Evolutionary conservation across 495 filamentous ascomycete species (phyloP).

Genomic region (Penicillium diatomitis): DNA sequence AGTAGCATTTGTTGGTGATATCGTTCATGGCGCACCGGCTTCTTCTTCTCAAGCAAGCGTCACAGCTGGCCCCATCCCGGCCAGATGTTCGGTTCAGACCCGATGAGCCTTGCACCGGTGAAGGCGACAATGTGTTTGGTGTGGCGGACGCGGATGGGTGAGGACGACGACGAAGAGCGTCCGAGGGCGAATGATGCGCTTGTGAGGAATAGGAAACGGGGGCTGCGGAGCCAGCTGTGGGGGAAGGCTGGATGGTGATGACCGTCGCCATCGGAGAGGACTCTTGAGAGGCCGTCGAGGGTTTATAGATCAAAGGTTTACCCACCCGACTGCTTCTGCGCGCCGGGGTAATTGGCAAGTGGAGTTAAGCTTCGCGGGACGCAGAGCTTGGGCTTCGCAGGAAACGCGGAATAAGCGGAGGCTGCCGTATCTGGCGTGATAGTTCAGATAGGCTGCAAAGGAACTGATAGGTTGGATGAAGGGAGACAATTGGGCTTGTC

Average conservation of each 20-base stretch:
- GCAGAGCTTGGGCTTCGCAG: not conserved
- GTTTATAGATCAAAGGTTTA: not conserved
- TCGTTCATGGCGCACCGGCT: slow-evolving; percentile 83
- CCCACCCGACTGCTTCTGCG: too few relatives aligned
- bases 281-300: not conserved
- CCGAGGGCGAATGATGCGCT: slow-evolving; percentile 15
- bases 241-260: slow-evolving; percentile 38
- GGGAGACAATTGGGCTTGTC: slow-evolving; percentile 3
- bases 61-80: slow-evolving; percentile 51
- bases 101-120: slow-evolving; percentile 20
- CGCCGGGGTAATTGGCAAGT: not conserved
- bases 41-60: slow-evolving; percentile 77
- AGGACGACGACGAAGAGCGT: slow-evolving; percentile 19
- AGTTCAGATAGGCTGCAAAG: slow-evolving; percentile 4
- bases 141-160: slow-evolving; percentile 14
- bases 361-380: not conserved
- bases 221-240: slow-evolving; percentile 19
- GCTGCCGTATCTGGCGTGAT: not conserved
- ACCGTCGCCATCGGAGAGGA: slow-evolving; percentile 30
- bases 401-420: not conserved
- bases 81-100: slow-evolving; percentile 17
- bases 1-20: slow-evolving; percentile 43
- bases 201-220: slow-evolving; percentile 18
- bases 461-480: too few relatives aligned
- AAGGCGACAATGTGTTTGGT: slow-evolving; percentile 20